Evolutionary conservation across 305 asterid species (phyloP).

Genomic region (Rubia tinctorum): DNA sequence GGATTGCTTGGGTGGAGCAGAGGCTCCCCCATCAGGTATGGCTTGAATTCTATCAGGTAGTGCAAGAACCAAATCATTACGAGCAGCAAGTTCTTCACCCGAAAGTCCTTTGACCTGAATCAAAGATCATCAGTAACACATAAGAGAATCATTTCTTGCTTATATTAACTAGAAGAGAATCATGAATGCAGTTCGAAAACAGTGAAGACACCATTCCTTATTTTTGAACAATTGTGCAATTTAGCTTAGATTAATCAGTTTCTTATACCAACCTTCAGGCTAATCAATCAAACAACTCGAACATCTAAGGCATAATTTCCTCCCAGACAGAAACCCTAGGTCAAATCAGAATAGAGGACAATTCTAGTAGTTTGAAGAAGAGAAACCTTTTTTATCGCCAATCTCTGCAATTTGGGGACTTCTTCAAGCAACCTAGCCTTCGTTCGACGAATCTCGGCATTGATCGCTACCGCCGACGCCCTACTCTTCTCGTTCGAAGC

Average conservation of each 20-base stretch:
- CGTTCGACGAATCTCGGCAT: conserved; percentile 83
- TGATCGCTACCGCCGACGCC: conserved; percentile 75
- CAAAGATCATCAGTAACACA: conserved; percentile 10
- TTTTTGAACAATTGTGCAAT: not conserved
- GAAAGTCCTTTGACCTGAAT: conserved; percentile 81
- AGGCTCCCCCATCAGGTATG: conserved; percentile 90
- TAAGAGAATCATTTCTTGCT: not conserved
- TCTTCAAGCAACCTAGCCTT: conserved; percentile 72
- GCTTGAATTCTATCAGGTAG: conserved; percentile 82
- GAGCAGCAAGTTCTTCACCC: conserved; percentile 70
- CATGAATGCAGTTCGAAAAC: not conserved
- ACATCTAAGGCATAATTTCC: not conserved
- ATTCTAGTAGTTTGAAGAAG: not conserved
- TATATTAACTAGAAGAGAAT: not conserved
- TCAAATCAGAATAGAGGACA: not conserved
- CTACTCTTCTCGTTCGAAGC: conserved; percentile 58
- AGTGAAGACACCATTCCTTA: not conserved
- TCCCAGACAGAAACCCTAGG: not conserved
- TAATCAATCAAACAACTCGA: not conserved
- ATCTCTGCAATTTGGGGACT: conserved; percentile 73
- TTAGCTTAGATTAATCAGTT: not conserved
- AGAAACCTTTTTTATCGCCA: conserved; percentile 57
- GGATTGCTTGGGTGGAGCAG: conserved; percentile 68
- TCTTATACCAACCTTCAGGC: not conserved
- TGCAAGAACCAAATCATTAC: conserved; percentile 83